A percentile compares a stretch with the other conserved stretches of the same genome.
Evolutionary conservation across 352 stramenopile genomes (phyloP).

Genomic region (Aphanomyces cochlioides): DNA sequence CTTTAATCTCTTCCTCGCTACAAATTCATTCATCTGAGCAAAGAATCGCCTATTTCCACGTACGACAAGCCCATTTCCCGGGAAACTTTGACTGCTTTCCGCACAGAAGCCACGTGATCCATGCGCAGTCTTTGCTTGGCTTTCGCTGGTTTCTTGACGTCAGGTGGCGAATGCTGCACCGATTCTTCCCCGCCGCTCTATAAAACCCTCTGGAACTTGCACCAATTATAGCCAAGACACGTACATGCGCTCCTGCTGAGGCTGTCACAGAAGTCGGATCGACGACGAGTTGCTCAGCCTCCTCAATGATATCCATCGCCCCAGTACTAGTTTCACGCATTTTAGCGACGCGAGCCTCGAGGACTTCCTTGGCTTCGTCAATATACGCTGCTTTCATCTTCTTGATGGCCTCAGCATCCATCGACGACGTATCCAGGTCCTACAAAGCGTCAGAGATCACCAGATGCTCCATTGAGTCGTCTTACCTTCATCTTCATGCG

Average conservation of each 20-base stretch:
- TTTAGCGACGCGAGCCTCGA: conserved; percentile 74
- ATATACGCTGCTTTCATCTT: conserved; percentile 86
- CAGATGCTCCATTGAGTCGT: background rate
- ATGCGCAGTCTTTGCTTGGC: conserved; percentile 83
- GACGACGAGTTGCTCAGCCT: conserved; percentile 53
- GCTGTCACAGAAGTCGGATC: background rate
- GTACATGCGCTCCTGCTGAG: background rate
- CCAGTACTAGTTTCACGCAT: conserved; percentile 73
- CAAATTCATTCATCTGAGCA: background rate
- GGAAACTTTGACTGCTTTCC: conserved; percentile 71
- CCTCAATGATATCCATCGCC: conserved; percentile 69
- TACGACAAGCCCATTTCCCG: conserved; percentile 59
- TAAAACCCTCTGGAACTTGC: too few species aligned
- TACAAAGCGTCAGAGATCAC: background rate
- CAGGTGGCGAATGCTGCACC: background rate
- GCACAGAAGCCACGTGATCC: conserved; percentile 80
- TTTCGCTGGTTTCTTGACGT: conserved; percentile 27
- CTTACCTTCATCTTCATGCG: conserved; percentile 78
- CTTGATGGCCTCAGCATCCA: conserved; percentile 82
- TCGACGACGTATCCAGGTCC: conserved; percentile 74
- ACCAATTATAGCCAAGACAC: too few species aligned
- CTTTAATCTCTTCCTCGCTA: conserved; percentile 70
- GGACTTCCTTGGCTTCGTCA: conserved; percentile 83
- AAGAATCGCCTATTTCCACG: background rate
- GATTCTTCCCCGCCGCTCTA: background rate